Evolutionary conservation across 768 basidiomycete species (phyloP).

Genomic region (Lanmaoa rubissima): DNA sequence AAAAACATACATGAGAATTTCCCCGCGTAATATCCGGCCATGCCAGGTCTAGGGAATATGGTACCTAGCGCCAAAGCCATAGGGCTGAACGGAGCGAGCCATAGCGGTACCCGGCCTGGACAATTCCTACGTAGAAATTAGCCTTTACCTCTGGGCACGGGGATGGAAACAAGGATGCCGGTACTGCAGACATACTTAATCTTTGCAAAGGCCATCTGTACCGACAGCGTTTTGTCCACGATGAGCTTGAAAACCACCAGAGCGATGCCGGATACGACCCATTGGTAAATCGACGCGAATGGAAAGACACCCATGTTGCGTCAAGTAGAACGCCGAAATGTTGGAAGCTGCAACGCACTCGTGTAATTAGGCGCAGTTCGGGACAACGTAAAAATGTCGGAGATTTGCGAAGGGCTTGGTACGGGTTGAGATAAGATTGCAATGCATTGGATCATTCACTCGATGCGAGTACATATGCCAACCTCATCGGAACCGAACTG

Average conservation of each 20-base stretch:
- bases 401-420: too few species aligned
- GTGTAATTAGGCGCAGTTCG: too few species aligned
- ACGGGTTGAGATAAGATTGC: too few species aligned
- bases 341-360: too few species aligned
- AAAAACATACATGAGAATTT: slow-evolving; percentile 36
- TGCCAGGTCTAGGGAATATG: slow-evolving; percentile 36
- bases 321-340: neutral
- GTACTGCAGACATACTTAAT: slow-evolving; percentile 12
- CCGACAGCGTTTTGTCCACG: neutral
- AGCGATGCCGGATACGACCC: slow-evolving; percentile 1
- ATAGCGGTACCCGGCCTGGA: slow-evolving; percentile 21
- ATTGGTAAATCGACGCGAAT: slow-evolving; percentile 3
- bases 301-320: slow-evolving; percentile 6
- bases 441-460: too few species aligned
- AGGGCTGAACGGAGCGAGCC: slow-evolving; percentile 35
- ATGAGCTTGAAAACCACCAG: slow-evolving; percentile 8
- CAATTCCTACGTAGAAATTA: slow-evolving; percentile 8
- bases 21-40: slow-evolving; percentile 34
- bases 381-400: too few species aligned
- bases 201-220: slow-evolving; percentile 14
- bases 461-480: too few species aligned
- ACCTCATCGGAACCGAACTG: too few species aligned
- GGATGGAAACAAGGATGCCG: neutral
- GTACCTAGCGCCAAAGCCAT: slow-evolving; percentile 26
- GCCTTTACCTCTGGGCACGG: neutral